Percentiles rank a stretch among this genome's conserved stretches.
phyloP scores from a whole-genome alignment of 2,329 filamentous ascomycete species.

The Penicillium rolfsii region DNA sequence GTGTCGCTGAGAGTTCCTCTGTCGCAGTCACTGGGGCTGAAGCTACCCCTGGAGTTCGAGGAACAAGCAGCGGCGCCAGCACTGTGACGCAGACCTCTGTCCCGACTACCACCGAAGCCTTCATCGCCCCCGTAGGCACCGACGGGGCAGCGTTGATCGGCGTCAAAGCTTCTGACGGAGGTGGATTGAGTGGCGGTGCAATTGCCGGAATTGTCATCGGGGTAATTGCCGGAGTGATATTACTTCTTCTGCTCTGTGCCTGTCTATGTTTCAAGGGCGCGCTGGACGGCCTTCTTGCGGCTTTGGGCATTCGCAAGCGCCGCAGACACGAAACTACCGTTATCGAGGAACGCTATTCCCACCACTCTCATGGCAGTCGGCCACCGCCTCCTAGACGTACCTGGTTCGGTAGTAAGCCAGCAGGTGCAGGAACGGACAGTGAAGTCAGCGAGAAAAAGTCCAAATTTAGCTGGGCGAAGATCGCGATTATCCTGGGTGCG shows the following conservation, averaged over 20 bases:
- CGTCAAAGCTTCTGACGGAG: conserved; percentile 33
- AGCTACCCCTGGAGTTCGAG: conserved; percentile 47
- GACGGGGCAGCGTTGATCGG: conserved; percentile 45
- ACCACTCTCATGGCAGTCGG: conserved; percentile 37
- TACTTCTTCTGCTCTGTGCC: conserved; percentile 50
- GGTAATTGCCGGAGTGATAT: conserved; percentile 49
- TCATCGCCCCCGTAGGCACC: conserved; percentile 51
- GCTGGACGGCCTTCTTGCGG: conserved; percentile 45
- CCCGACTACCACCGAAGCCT: conserved; percentile 49
- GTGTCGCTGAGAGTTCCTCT: conserved; percentile 48
- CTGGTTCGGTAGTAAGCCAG: conserved; percentile 48
- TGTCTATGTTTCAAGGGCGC: conserved; percentile 49
- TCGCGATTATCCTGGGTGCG: conserved; percentile 49
- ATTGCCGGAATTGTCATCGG: conserved; percentile 58
- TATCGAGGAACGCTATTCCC: conserved; percentile 45
- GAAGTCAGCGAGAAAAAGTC: conserved; percentile 43
- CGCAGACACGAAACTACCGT: conserved; percentile 45
- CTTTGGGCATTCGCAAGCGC: conserved; percentile 48
- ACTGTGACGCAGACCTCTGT: conserved; percentile 49
- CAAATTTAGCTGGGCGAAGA: conserved; percentile 42
- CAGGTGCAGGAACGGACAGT: conserved; percentile 29
- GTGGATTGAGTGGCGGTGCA: conserved; percentile 53
- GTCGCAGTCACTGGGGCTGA: conserved; percentile 41
- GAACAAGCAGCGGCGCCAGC: conserved; percentile 48
- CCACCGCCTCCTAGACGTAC: conserved; percentile 37